phyloP scores from a whole-genome alignment of 108 stramenopile genomes.

The Chaetoceros muelleri region DNA sequence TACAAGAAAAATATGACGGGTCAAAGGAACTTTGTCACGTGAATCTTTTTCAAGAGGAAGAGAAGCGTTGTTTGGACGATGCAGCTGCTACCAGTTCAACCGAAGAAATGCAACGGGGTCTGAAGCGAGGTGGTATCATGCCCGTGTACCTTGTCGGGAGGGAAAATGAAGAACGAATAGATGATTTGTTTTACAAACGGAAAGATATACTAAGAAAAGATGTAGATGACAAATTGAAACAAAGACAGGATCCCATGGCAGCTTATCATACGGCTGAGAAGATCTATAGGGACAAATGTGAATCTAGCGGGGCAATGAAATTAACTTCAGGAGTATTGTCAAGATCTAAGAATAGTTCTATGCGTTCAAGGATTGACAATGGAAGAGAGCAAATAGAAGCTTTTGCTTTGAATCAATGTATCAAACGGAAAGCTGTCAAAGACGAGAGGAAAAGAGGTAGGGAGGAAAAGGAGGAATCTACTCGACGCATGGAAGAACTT shows the following conservation, averaged over 20 bases:
- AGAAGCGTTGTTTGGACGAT: slow-evolving; percentile 5
- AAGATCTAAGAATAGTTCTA: no score
- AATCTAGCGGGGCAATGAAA: no score
- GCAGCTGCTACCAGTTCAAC: background rate
- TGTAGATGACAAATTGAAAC: background rate
- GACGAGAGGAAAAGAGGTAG: background rate
- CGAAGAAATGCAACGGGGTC: no score
- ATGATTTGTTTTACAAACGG: background rate
- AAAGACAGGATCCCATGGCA: background rate
- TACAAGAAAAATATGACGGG: background rate
- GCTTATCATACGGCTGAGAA: background rate
- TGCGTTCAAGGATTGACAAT: no score
- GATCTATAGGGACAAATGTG: no score
- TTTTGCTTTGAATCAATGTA: background rate
- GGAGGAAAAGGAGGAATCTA: background rate
- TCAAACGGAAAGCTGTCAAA: background rate
- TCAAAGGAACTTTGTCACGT: slow-evolving; percentile 8
- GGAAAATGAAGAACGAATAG: background rate
- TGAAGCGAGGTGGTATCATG: background rate
- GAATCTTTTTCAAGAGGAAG: slow-evolving; percentile 38
- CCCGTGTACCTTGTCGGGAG: background rate
- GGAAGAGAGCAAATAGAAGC: no score
- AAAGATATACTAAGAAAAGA: background rate
- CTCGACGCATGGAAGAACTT: background rate
- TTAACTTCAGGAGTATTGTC: no score